These are phyloP conservation scores for Medicago arabica DNA, from an alignment of 306 rosid genomes.

Conservation along the genomic window DNA sequence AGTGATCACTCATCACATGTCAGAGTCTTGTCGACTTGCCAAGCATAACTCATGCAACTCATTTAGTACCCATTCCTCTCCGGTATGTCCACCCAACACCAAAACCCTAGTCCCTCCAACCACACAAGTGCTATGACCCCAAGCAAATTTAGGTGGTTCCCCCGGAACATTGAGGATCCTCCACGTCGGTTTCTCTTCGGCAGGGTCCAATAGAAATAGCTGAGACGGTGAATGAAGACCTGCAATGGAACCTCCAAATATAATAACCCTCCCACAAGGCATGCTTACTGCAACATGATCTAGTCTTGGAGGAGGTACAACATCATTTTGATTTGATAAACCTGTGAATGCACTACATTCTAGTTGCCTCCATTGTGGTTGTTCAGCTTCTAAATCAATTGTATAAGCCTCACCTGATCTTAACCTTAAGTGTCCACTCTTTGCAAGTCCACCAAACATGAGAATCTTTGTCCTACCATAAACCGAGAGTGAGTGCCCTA, in stretches of 20 bases:
- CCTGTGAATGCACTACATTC: conserved; percentile 75
- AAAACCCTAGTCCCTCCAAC: conserved; percentile 96
- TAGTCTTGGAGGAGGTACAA: conserved; percentile 90
- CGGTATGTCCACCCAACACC: conserved; percentile 93
- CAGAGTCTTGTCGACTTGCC: conserved; percentile 83
- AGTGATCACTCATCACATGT: conserved; percentile 43
- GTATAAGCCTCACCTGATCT: conserved; percentile 94
- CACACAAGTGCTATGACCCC: conserved; percentile 99
- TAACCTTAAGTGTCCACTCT: conserved; percentile 83
- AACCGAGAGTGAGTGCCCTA: conserved; percentile 95
- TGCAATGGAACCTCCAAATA: conserved; percentile 90
- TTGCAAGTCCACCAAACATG: conserved; percentile 98
- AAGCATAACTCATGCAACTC: conserved; percentile 94
- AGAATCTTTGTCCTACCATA: conserved; percentile 86
- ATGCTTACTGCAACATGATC: conserved; percentile 98
- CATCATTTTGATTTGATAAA: conserved; percentile 79
- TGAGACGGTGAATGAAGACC: conserved; percentile 99
- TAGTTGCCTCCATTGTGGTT: conserved; percentile 87
- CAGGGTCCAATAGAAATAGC: conserved; percentile 90
- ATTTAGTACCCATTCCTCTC: conserved; percentile 97
- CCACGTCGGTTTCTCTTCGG: conserved; percentile 98
- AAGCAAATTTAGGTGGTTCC: conserved; percentile 91
- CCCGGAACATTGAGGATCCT: conserved; percentile 94
- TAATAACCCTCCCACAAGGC: conserved; percentile 98
- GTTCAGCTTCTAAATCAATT: conserved; percentile 80